These are phyloP conservation scores for Suillus tomentosus DNA, from an alignment of 768 basidiomycete species.

Conservation along the genomic window DNA sequence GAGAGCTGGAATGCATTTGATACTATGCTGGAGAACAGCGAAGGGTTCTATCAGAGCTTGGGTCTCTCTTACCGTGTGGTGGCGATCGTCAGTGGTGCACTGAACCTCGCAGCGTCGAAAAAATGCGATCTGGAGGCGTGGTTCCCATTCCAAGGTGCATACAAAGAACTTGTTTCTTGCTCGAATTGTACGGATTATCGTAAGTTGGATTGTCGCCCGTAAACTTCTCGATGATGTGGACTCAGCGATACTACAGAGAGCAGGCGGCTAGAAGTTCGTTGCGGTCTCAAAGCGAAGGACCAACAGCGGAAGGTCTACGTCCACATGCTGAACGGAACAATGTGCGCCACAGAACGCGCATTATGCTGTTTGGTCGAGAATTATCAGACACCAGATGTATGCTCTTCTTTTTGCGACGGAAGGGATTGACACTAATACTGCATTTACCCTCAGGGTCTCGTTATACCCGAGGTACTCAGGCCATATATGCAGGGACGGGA, in stretches of 20 bases:
- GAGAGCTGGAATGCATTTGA: conserved; percentile 96
- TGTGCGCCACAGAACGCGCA: conserved; percentile 96
- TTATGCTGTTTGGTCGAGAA: conserved; percentile 98
- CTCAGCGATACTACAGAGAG: conserved; percentile 58
- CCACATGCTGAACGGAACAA: conserved; percentile 98
- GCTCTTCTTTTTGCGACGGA: conserved; percentile 28
- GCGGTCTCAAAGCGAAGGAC: conserved; percentile 89
- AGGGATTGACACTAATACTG: conserved; percentile 7
- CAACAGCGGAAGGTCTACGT: conserved; percentile 93
- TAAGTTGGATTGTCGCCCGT: conserved; percentile 44
- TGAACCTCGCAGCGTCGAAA: conserved; percentile 96
- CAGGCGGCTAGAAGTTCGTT: conserved; percentile 89
- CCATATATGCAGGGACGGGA: conserved; percentile 97
- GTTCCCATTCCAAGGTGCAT: conserved; percentile 96
- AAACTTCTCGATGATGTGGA: background rate
- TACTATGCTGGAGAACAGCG: conserved; percentile 84
- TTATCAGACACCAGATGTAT: conserved; percentile 91
- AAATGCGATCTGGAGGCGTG: conserved; percentile 98
- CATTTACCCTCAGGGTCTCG: conserved; percentile 65
- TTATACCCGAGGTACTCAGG: conserved; percentile 85
- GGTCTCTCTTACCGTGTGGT: conserved; percentile 91
- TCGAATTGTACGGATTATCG: conserved; percentile 99
- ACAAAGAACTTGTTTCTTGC: conserved; percentile 97
- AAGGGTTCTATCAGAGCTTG: conserved; percentile 96
- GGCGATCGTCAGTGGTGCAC: conserved; percentile 92